These are phyloP conservation scores for Aspergillus aculeatus DNA, from an alignment of 2,329 filamentous ascomycete species.

Conservation along the genomic window DNA sequence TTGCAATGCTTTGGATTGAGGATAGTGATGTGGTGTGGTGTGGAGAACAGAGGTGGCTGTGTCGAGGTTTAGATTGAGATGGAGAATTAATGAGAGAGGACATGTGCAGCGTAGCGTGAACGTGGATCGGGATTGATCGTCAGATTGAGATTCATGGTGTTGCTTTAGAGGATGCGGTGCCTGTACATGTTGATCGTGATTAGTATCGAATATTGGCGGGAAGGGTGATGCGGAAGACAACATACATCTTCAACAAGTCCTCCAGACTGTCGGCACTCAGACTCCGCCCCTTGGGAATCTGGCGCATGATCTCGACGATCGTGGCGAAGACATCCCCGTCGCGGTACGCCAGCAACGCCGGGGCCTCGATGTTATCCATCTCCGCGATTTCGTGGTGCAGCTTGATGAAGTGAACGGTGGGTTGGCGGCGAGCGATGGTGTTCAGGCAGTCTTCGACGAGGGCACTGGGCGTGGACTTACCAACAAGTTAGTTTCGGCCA, in stretches of 20 bases:
- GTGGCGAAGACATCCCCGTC: slow-evolving; percentile 89
- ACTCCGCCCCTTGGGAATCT: slow-evolving; percentile 66
- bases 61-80: neutral
- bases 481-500: slow-evolving; percentile 3
- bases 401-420: slow-evolving; percentile 80
- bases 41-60: neutral
- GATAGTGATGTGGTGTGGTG: too few species aligned
- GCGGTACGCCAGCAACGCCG: slow-evolving; percentile 83
- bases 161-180: slow-evolving; percentile 12
- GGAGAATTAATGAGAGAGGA: neutral
- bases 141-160: neutral
- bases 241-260: slow-evolving; percentile 56
- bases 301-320: slow-evolving; percentile 79
- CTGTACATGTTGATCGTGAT: neutral
- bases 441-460: slow-evolving; percentile 76
- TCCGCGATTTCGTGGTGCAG: slow-evolving; percentile 89
- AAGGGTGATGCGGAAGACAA: slow-evolving; percentile 14
- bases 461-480: slow-evolving; percentile 68
- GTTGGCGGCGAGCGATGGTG: slow-evolving; percentile 69
- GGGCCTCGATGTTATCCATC: slow-evolving; percentile 84
- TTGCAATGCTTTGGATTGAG: neutral
- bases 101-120: neutral
- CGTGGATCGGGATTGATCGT: neutral
- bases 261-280: slow-evolving; percentile 56
- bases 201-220: neutral